These are phyloP conservation scores for Candida krabiensis DNA, from an alignment of 805 yeast species.

Conservation along the genomic window DNA sequence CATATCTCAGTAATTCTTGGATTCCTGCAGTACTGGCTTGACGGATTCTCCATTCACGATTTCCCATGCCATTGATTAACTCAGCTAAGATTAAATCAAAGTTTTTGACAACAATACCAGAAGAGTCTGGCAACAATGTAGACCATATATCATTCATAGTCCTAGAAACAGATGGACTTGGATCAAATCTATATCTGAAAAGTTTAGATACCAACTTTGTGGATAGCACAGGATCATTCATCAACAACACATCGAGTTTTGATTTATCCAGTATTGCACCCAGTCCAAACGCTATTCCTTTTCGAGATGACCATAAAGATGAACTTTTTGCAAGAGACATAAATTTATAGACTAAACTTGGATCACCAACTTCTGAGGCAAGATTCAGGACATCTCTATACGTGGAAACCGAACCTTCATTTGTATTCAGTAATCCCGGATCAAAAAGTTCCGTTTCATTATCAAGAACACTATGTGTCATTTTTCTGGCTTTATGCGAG, in stretches of 20 bases:
- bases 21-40: conserved; percentile 81
- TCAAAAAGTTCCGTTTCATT: conserved; percentile 85
- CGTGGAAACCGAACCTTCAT: conserved; percentile 85
- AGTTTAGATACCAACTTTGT: conserved; percentile 73
- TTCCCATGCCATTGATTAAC: conserved; percentile 65
- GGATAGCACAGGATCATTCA: conserved; percentile 54
- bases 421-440: conserved; percentile 74
- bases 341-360: conserved; percentile 88
- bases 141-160: conserved; percentile 92
- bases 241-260: conserved; percentile 61
- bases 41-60: conserved; percentile 89
- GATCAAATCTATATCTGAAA: conserved; percentile 84
- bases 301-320: conserved; percentile 87
- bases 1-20: conserved; percentile 65
- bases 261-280: conserved; percentile 82
- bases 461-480: conserved; percentile 66
- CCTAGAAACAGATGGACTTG: conserved; percentile 66
- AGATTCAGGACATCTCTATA: conserved; percentile 84
- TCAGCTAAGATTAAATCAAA: conserved; percentile 64
- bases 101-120: conserved; percentile 51
- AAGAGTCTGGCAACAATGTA: conserved; percentile 56
- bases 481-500: conserved; percentile 44
- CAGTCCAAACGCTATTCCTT: conserved; percentile 92
- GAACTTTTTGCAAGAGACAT: conserved; percentile 90
- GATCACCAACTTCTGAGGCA: conserved; percentile 95